phyloP scores from a whole-genome alignment of 345 rosid species.

The Hibiscus tridactylites region DNA sequence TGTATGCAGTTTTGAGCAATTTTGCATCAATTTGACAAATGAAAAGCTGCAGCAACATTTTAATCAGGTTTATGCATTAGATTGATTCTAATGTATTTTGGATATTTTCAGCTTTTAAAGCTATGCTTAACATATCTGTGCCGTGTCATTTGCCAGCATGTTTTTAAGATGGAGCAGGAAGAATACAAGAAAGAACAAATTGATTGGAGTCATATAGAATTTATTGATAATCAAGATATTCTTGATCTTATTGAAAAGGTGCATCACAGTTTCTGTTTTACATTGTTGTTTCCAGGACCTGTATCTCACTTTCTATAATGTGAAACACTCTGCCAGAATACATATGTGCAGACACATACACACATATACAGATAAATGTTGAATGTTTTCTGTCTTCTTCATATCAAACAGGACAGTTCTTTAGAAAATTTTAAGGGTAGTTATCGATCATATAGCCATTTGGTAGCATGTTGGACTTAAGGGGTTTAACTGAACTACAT shows the following conservation, averaged over 20 bases:
- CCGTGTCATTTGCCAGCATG: slow-evolving; percentile 57
- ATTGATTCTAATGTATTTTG: slow-evolving; percentile 6
- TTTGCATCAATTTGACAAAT: slow-evolving; percentile 96
- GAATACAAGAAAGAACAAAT: slow-evolving; percentile 94
- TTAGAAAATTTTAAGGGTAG: background rate
- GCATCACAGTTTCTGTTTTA: slow-evolving; percentile 1
- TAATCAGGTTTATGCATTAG: slow-evolving; percentile 65
- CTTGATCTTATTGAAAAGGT: slow-evolving; percentile 98
- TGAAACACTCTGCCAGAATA: background rate
- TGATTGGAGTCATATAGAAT: slow-evolving; percentile 97
- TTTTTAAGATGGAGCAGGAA: slow-evolving; percentile 99
- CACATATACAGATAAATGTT: background rate
- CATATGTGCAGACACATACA: background rate
- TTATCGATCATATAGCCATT: background rate
- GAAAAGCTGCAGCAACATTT: slow-evolving; percentile 99
- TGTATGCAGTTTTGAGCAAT: slow-evolving; percentile 83
- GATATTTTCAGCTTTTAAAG: background rate
- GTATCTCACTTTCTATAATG: background rate
- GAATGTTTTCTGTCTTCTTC: background rate
- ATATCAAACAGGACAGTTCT: background rate
- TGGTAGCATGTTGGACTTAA: background rate
- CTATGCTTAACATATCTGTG: slow-evolving; percentile 9
- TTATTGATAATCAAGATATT: slow-evolving; percentile 88
- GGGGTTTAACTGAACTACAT: background rate
- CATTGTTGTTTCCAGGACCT: background rate